These are phyloP conservation scores for Phytopythium helicoides DNA, from an alignment of 352 stramenopile genomes.

Conservation along the genomic window DNA sequence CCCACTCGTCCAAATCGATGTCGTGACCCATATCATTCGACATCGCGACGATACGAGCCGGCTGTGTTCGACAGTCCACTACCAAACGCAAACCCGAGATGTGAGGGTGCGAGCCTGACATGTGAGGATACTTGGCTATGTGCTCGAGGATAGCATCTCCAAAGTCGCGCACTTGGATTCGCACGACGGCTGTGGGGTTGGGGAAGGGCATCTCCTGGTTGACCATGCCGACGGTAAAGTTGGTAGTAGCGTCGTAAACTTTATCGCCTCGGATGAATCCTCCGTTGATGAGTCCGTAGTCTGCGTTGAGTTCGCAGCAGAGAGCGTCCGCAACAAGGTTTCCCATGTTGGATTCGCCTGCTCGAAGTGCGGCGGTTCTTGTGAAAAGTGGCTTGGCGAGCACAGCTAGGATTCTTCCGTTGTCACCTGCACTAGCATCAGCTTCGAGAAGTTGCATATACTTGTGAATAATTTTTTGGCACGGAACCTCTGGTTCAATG, in stretches of 20 bases:
- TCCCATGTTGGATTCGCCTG: constrained; percentile 46
- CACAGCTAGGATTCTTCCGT: constrained; percentile 27
- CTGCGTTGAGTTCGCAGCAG: constrained; percentile 38
- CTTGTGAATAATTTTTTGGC: constrained; percentile 50
- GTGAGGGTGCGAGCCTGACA: constrained; percentile 63
- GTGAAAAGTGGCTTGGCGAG: constrained; percentile 45
- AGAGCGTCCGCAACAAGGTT: constrained; percentile 71
- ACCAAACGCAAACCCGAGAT: constrained; percentile 53
- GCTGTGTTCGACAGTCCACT: constrained; percentile 12
- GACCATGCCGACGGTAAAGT: constrained; percentile 52
- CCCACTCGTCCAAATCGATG: constrained; percentile 26
- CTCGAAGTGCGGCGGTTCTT: constrained; percentile 49
- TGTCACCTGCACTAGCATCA: constrained; percentile 26
- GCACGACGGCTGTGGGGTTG: constrained; percentile 37
- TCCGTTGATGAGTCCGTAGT: constrained; percentile 71
- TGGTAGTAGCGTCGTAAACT: constrained; percentile 48
- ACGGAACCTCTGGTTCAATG: constrained; percentile 28
- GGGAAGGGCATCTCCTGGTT: constrained; percentile 75
- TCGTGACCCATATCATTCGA: constrained; percentile 27
- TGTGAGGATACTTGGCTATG: constrained; percentile 50
- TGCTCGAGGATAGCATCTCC: constrained; percentile 61
- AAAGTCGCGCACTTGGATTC: constrained; percentile 45
- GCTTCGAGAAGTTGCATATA: constrained; percentile 43
- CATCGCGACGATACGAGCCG: constrained; percentile 21
- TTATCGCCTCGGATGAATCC: constrained; percentile 77